Conservation (phyloP, 2,329 filamentous ascomycete genomes). For the Fusarium palustre region DNA sequence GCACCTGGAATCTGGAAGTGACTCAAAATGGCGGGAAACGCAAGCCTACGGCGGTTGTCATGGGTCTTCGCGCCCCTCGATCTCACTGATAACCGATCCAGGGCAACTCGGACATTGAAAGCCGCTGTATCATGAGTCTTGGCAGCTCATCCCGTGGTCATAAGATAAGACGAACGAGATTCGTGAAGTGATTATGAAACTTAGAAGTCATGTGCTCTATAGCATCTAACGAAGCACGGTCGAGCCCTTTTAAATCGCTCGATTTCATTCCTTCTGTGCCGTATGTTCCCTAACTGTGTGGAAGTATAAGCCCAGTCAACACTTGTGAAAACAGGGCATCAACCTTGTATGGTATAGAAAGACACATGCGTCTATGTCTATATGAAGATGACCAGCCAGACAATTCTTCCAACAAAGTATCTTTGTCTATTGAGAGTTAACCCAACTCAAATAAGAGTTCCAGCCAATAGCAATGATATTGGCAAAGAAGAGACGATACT, state of each 20-base stretch:
- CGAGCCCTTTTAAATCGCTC: constrained; percentile 12
- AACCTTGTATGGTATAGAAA: constrained; percentile 14
- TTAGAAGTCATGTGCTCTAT: constrained; percentile 22
- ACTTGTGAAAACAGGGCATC: constrained; percentile 6
- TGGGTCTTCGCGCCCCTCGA: constrained; percentile 16
- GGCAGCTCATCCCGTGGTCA: constrained; percentile 24
- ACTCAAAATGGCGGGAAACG: constrained; percentile 37
- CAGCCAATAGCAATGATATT: constrained; percentile 80
- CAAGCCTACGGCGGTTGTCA: constrained; percentile 7
- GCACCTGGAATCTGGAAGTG: constrained; percentile 18
- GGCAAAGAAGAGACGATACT: constrained; percentile 86
- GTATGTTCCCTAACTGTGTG: constrained; percentile 19
- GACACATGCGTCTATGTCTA: constrained; percentile 37
- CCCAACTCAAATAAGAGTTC: constrained; percentile 73
- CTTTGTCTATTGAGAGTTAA: constrained; percentile 61
- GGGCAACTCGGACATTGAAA: constrained; percentile 16
- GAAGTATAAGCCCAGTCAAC: constrained; percentile 3
- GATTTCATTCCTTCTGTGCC: constrained; percentile 11
- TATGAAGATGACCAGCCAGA: constrained; percentile 10
- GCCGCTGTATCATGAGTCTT: constrained; percentile 24
- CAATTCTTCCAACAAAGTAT: background rate
- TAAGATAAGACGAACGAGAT: constrained; percentile 30
- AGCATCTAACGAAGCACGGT: constrained; percentile 30
- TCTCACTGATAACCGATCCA: constrained; percentile 6
- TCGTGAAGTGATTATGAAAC: background rate